Percentiles rank a stretch among this genome's conserved stretches.
phyloP scores from a whole-genome alignment of 805 yeast species.

The Pichia phayaonensis region DNA sequence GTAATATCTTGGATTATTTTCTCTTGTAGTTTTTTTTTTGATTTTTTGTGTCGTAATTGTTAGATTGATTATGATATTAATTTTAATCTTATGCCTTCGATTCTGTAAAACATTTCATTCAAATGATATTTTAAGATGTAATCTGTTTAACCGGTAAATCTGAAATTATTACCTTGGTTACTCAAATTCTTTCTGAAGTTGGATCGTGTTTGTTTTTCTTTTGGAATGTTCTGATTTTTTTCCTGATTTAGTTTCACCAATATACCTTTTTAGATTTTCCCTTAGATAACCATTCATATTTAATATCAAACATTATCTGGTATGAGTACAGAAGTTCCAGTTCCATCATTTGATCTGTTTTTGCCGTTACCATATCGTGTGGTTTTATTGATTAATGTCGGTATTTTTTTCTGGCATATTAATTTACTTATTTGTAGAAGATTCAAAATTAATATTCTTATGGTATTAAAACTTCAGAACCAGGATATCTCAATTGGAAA shows the following conservation, averaged over 20 bases:
- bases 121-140: no score
- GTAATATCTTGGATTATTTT: neutral
- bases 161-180: no score
- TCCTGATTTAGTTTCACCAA: neutral
- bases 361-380: constrained; percentile 46
- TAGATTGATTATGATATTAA: no score
- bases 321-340: neutral
- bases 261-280: neutral
- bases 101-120: neutral
- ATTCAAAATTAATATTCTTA: constrained; percentile 38
- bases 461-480: constrained; percentile 30
- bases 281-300: no score
- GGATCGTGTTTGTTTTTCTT: no score
- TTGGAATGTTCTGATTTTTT: neutral
- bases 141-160: no score
- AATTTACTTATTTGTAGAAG: constrained; percentile 34
- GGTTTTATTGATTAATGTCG: constrained; percentile 40
- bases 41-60: no score
- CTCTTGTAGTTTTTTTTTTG: neutral
- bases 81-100: no score
- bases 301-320: neutral
- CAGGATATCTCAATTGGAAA: constrained; percentile 16
- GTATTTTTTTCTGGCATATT: constrained; percentile 47
- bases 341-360: constrained; percentile 1
- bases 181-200: no score